Base-by-base conservation (phyloP, 2,329 filamentous ascomycete genomes). In the Paecilomyces variotii region DNA sequence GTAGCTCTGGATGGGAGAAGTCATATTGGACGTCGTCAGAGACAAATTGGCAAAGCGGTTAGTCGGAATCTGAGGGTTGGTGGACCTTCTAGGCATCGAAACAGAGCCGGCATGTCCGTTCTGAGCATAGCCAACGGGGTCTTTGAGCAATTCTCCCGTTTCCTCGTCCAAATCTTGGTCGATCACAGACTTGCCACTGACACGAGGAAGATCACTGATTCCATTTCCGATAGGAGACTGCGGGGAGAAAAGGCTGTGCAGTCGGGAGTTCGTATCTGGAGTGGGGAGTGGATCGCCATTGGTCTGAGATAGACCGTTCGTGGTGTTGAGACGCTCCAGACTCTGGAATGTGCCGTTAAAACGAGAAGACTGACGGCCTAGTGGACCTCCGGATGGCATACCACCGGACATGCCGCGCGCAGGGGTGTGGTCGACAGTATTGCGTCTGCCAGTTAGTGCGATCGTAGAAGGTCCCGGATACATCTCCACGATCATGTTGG, bases 1-100 rank as follows among this genome's bases (percentile, higher is more conserved):
- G 61, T 80, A 84, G 50, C 74, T 79, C 28, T 82, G 78, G 61
- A 86, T 71, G 0, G 84, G 81, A 4, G 85, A 80, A 6, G 78
- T 72, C 65, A 84, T 78, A 54, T 78, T 81, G n/a, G 19, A 19
- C 19, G 88, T 90, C 66, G 87, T 88, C 58, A 96, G 76, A 7
- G 88, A 89, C 56, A 96, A 77, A 54, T 79, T 83, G 35, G 81
- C 81, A 77, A 96, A 87, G 34, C 85, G 86, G 61, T 80, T 78
- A 27, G 89, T 82, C 6, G 88, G 87, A 45, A 92, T 78, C 60
- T 89, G 85, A 27, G 89, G 86, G 57, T 86, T 89, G 1, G 88
- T 91, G 45, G 85, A 83, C 63, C 87, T 85, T 57, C 90, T 86
- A 60, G 81, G 76, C 53, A 67, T 67, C 11, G 66, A 67, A 49